phyloP scores from a whole-genome alignment of 345 rosid species.

The Populus ilicifolia region DNA sequence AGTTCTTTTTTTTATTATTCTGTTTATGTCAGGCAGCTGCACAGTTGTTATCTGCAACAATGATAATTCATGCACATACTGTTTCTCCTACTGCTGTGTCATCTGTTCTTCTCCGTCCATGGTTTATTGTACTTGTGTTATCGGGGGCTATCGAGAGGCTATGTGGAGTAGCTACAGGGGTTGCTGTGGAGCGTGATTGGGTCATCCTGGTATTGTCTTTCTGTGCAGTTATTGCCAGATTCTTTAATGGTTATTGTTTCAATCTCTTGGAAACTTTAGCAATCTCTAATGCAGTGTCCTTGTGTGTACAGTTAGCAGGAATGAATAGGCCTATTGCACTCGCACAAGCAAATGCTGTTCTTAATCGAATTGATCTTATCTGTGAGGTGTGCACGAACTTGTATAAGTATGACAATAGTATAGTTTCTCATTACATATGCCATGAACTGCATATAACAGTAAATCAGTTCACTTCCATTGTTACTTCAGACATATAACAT shows the following conservation, averaged over 20 bases:
- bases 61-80: conserved; percentile 76
- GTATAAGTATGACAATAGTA: neutral
- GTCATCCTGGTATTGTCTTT: conserved; percentile 69
- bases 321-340: conserved; percentile 83
- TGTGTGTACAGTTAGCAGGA: conserved; percentile 69
- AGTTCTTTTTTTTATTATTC: conserved; percentile 8
- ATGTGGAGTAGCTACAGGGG: conserved; percentile 81
- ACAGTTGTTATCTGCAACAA: conserved; percentile 76
- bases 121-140: conserved; percentile 72
- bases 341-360: conserved; percentile 91
- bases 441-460: neutral
- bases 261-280: conserved; percentile 12
- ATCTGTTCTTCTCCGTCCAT: conserved; percentile 61
- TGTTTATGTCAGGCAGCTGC: conserved; percentile 65
- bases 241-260: conserved; percentile 11
- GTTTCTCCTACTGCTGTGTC: conserved; percentile 50
- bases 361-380: conserved; percentile 79
- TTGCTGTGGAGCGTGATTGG: conserved; percentile 94
- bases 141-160: conserved; percentile 81
- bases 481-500: neutral
- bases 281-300: conserved; percentile 10
- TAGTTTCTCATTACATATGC: neutral
- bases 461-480: neutral
- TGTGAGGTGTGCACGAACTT: conserved; percentile 58
- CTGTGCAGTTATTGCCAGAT: conserved; percentile 2